phyloP scores from a whole-genome alignment of 257 asterid genomes.

The Apocynum venetum region DNA sequence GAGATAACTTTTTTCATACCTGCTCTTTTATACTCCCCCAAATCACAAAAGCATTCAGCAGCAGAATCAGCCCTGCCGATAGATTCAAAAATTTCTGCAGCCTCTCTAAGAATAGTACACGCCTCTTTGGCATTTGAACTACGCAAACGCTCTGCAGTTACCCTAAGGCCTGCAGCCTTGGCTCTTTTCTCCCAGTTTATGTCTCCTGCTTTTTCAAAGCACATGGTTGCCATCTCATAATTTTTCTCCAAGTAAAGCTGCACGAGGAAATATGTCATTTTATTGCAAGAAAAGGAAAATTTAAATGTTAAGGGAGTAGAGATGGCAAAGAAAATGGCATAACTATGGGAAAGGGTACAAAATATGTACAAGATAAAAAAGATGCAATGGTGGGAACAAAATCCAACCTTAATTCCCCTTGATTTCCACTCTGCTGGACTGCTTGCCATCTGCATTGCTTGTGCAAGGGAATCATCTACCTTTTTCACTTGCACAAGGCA shows the following conservation, averaged over 20 bases:
- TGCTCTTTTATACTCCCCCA: constrained; percentile 54
- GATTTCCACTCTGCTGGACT: constrained; percentile 64
- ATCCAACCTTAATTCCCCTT: constrained; percentile 53
- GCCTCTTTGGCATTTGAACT: constrained; percentile 39
- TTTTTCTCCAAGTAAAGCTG: constrained; percentile 67
- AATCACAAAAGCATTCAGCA: constrained; percentile 56
- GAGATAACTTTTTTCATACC: constrained; percentile 25
- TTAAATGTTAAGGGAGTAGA: not conserved
- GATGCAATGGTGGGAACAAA: not conserved
- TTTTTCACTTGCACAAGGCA: constrained; percentile 48
- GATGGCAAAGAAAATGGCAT: not conserved
- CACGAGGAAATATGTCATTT: constrained; percentile 2
- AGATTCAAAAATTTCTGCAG: constrained; percentile 61
- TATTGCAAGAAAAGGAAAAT: not conserved
- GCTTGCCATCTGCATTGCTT: constrained; percentile 64
- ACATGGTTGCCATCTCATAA: constrained; percentile 61
- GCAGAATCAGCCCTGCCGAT: constrained; percentile 50
- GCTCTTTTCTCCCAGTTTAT: constrained; percentile 51
- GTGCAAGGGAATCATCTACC: constrained; percentile 49
- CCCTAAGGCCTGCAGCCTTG: constrained; percentile 53
- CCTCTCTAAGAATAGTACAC: constrained; percentile 44
- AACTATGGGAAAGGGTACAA: not conserved
- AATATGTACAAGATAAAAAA: not conserved
- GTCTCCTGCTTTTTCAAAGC: constrained; percentile 70
- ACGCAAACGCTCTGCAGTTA: constrained; percentile 36